Conservation (phyloP, 805 yeast genomes). For the Wickerhamiella hasegawae region DNA sequence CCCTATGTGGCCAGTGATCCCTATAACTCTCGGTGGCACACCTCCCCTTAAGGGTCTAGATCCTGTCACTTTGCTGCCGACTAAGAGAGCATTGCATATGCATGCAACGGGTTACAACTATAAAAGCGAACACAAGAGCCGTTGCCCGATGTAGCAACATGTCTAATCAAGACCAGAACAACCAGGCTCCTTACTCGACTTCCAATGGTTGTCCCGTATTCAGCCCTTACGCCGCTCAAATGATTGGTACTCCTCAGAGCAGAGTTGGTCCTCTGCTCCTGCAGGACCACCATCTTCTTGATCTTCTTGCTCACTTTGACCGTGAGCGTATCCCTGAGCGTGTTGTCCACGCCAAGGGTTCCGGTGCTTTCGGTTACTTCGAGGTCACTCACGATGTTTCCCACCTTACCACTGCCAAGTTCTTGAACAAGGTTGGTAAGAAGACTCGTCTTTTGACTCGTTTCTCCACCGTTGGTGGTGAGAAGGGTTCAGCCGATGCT, state of each 20-base stretch:
- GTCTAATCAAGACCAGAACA: constrained; percentile 7
- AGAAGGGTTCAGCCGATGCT: constrained; percentile 47
- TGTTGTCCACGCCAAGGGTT: constrained; percentile 53
- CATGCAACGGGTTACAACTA: too few relatives aligned
- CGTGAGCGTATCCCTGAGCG: constrained; percentile 52
- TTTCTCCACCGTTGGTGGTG: constrained; percentile 58
- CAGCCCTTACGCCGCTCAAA: constrained; percentile 39
- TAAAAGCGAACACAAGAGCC: too few relatives aligned
- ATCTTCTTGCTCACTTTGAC: constrained; percentile 42
- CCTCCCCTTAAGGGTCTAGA: too few relatives aligned
- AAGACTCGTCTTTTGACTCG: constrained; percentile 49
- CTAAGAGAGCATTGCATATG: too few relatives aligned
- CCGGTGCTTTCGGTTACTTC: constrained; percentile 45
- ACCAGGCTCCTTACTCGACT: constrained; percentile 26
- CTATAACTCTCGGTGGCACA: too few relatives aligned
- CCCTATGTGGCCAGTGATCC: too few relatives aligned
- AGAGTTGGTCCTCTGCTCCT: constrained; percentile 38
- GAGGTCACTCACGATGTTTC: constrained; percentile 42
- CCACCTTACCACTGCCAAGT: constrained; percentile 32
- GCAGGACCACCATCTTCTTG: constrained; percentile 43
- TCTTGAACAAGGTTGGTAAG: constrained; percentile 62
- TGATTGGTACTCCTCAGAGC: constrained; percentile 29
- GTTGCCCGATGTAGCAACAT: too few relatives aligned
- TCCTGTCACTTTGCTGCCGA: too few relatives aligned
- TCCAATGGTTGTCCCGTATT: constrained; percentile 40